phyloP scores from a whole-genome alignment of 192 early-diverging fungal species.

The Podila verticillata region DNA sequence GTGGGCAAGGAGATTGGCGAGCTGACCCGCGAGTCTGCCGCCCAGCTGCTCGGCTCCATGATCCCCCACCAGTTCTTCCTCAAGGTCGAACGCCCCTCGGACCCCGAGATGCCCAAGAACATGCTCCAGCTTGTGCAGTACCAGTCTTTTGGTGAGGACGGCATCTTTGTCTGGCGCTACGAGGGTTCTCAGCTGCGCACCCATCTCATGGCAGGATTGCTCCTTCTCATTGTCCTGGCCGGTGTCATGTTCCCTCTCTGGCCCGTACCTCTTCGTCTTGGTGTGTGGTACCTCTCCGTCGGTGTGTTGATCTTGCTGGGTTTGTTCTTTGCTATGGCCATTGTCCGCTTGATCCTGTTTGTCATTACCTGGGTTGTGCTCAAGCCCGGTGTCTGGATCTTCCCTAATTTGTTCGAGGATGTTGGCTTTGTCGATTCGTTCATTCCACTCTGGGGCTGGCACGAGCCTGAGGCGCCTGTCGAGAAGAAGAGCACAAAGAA shows the following conservation, averaged over 20 bases:
- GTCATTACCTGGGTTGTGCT: slow-evolving; percentile 74
- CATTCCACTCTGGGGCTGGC: slow-evolving; percentile 90
- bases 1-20: slow-evolving; percentile 60
- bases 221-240: slow-evolving; percentile 84
- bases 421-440: slow-evolving; percentile 94
- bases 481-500: slow-evolving; percentile 44
- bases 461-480: slow-evolving; percentile 63
- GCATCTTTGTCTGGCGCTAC: slow-evolving; percentile 94
- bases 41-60: slow-evolving; percentile 71
- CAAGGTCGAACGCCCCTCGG: slow-evolving; percentile 70
- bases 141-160: slow-evolving; percentile 79
- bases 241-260: slow-evolving; percentile 99
- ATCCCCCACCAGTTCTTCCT: slow-evolving; percentile 79
- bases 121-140: slow-evolving; percentile 63
- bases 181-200: slow-evolving; percentile 86
- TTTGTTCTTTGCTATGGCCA: slow-evolving; percentile 86
- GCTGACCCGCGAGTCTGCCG: slow-evolving; percentile 55
- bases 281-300: slow-evolving; percentile 90
- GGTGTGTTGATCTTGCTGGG: slow-evolving; percentile 85
- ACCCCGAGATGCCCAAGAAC: slow-evolving; percentile 56
- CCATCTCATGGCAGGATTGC: slow-evolving; percentile 79
- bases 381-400: slow-evolving; percentile 93
- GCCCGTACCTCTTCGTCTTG: slow-evolving; percentile 82
- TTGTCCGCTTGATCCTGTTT: slow-evolving; percentile 90
- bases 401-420: slow-evolving; percentile 98